Evolutionary conservation across 139 green algal genomes (phyloP).

Genomic region (Volvox reticuliferus): DNA sequence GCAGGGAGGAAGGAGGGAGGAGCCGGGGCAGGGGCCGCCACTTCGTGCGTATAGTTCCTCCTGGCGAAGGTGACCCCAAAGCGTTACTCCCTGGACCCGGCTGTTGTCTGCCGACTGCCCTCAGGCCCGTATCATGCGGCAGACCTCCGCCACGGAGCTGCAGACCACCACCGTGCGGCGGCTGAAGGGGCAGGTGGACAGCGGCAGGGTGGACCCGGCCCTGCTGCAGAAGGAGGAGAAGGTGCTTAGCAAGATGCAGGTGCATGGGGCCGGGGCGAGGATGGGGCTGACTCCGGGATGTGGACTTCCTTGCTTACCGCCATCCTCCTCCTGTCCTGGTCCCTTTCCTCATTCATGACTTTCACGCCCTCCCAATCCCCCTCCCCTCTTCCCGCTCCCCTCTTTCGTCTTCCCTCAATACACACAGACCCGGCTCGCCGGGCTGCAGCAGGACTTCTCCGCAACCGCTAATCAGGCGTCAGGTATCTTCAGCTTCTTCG

Average conservation of each 20-base stretch:
- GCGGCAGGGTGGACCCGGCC: conserved; percentile 39
- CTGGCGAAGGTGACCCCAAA: too few species aligned
- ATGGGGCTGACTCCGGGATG: too few species aligned
- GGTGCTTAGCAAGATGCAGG: conserved; percentile 61
- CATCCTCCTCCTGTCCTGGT: too few species aligned
- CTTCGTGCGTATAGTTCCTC: too few species aligned
- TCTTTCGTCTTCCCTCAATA: not conserved
- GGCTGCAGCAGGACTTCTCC: conserved; percentile 57
- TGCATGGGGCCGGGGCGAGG: not conserved
- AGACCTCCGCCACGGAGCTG: conserved; percentile 62
- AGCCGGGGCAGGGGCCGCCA: too few species aligned
- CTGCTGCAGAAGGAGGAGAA: conserved; percentile 56
- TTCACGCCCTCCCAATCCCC: too few species aligned
- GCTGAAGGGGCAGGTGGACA: conserved; percentile 47
- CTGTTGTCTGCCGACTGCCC: not conserved
- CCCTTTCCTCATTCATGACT: too few species aligned
- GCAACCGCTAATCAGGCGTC: conserved; percentile 48
- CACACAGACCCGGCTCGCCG: conserved; percentile 20
- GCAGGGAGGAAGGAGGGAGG: too few species aligned
- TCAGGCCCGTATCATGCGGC: conserved; percentile 66
- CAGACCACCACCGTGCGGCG: conserved; percentile 58
- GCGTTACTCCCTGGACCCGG: too few species aligned
- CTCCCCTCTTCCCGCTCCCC: too few species aligned
- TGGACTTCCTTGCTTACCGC: too few species aligned
- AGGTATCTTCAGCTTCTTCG: conserved; percentile 48